These are phyloP conservation scores for Blastobotrys persicus DNA, from an alignment of 1,139 yeast genomes.

Conservation along the genomic window DNA sequence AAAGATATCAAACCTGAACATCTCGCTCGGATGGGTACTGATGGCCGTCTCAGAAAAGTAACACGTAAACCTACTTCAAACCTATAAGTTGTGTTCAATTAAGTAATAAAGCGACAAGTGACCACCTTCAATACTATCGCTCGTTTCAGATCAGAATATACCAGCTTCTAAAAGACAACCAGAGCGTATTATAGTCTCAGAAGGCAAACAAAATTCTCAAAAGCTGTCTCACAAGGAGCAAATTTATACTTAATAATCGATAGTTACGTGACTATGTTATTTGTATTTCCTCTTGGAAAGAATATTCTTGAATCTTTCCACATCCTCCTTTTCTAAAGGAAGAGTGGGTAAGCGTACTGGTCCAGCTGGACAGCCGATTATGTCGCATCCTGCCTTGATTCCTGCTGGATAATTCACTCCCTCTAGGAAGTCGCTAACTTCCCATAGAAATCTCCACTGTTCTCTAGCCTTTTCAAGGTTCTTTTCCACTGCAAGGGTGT, in stretches of 20 bases:
- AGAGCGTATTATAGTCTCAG: no score
- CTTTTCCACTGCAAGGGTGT: constrained; percentile 11
- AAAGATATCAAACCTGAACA: constrained; percentile 14
- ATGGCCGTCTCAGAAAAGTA: constrained; percentile 13
- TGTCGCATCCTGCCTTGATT: constrained; percentile 13
- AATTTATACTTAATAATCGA: no score
- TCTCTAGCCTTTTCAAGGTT: constrained; percentile 11
- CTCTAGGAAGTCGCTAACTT: constrained; percentile 12
- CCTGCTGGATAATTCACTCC: constrained; percentile 15
- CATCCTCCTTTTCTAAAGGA: constrained; percentile 12
- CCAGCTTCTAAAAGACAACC: no score
- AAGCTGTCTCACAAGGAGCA: no score
- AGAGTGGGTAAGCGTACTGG: constrained; percentile 12
- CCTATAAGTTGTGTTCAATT: no score
- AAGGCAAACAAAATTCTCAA: no score
- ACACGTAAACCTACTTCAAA: not conserved
- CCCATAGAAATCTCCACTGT: constrained; percentile 16
- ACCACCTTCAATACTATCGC: no score
- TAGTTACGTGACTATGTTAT: not conserved
- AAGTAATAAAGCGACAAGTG: no score
- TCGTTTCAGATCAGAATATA: no score
- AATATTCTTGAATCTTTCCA: constrained; percentile 7
- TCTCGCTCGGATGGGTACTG: constrained; percentile 12
- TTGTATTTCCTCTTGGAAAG: constrained; percentile 14
- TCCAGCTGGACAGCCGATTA: constrained; percentile 9